Base-by-base conservation (phyloP, 768 basidiomycete species). In the Russula compacta region DNA sequence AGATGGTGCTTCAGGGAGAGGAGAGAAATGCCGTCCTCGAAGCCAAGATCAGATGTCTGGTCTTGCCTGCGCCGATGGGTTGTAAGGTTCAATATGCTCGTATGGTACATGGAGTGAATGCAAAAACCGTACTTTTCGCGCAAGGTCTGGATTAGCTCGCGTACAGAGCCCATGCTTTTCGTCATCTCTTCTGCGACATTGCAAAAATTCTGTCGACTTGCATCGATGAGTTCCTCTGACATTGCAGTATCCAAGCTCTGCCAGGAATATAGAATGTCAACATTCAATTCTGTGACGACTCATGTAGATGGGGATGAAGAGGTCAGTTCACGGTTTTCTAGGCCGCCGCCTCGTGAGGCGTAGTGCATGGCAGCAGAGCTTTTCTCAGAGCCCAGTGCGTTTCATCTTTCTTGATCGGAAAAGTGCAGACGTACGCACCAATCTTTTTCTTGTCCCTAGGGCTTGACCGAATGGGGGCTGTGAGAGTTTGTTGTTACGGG, bases 1-100 rank as follows among this genome's bases (percentile, higher is more conserved):
- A 89, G 72, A 56, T 93, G 83, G 66, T 94, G 87, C 74, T 97
- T 95, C 53, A 94, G 74, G 11, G 91, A 89, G 24, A 99, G 78
- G 5, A 99, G 78, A 0, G 97, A 98, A 63, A 99, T 92, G 42
- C 97, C 97, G 35, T 90, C 81, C 67, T 78, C 80, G 11, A 79
- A 81, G 63, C 87, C 78, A 36, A 82, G 57, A 35, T 77, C 74
- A 32, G 73, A 65, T 2, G 73, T 64, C 24, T 60, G 65, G 42
- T 70, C 59, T 35, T 70, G 65, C 61, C 74, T 79, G 58, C 39
- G 61, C 17, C 7, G 29, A 35, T 21, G 6, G 44, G 24, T 49
- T 54, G 49, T 55, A 46, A 40, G 36, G 52, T 46, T 3, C 50
- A 5, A 40, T 11, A 51, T 35, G 14, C 1, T 7, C 17, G 6